Evolutionary conservation across 139 green algal species (phyloP).

Genomic region (Mesostigma viride): DNA sequence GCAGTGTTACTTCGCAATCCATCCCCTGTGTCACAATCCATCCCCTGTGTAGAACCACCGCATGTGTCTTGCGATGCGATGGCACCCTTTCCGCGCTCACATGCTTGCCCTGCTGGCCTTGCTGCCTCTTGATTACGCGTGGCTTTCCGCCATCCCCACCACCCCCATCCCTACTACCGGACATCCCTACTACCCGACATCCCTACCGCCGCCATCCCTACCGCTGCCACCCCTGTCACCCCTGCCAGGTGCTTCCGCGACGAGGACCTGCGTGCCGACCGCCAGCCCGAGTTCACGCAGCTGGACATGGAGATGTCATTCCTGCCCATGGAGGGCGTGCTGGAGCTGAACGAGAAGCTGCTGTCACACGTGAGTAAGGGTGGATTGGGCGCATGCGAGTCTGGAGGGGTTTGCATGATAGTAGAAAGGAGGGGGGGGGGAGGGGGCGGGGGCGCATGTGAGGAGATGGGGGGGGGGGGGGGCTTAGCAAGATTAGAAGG

Average conservation of each 20-base stretch:
- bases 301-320: slow-evolving; percentile 93
- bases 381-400: neutral
- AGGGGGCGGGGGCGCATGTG: neutral
- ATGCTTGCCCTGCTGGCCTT: no score
- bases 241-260: slow-evolving; percentile 81
- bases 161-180: no score
- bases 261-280: slow-evolving; percentile 83
- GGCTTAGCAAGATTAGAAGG: neutral
- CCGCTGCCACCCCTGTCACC: no score
- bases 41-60: no score
- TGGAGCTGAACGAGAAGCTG: slow-evolving; percentile 73
- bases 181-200: no score
- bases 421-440: neutral
- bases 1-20: no score
- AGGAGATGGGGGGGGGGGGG: neutral
- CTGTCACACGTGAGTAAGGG: slow-evolving; percentile 17
- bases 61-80: no score
- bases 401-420: neutral
- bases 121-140: no score
- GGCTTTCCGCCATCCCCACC: no score
- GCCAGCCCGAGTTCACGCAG: slow-evolving; percentile 97
- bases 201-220: no score
- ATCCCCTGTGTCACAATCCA: no score
- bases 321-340: slow-evolving; percentile 70
- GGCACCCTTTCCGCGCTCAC: no score